phyloP scores from a whole-genome alignment of 2,329 filamentous ascomycete species.

The Neofusicoccum sp. region DNA sequence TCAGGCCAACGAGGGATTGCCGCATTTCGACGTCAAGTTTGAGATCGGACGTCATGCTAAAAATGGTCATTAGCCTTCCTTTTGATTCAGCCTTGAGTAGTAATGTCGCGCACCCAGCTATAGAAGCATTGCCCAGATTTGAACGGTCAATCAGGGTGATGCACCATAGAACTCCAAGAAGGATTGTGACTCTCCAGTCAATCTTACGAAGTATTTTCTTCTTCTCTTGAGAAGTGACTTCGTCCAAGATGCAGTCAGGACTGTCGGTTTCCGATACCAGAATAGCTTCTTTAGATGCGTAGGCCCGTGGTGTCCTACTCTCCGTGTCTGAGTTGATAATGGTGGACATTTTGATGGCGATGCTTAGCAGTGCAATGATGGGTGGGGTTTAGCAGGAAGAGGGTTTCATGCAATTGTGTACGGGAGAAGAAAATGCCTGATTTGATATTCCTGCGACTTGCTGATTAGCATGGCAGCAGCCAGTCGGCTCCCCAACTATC shows the following conservation, averaged over 20 bases:
- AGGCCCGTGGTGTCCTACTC: not conserved
- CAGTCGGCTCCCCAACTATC: too few species aligned
- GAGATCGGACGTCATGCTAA: slow-evolving; percentile 28
- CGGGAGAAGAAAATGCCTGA: too few species aligned
- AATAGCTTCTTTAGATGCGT: not conserved
- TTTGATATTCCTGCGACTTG: too few species aligned
- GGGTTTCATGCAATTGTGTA: too few species aligned
- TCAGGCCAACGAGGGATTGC: slow-evolving; percentile 22
- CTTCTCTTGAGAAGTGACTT: slow-evolving; percentile 26
- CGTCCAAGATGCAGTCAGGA: not conserved
- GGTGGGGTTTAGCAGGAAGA: too few species aligned
- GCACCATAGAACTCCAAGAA: slow-evolving; percentile 35
- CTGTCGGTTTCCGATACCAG: not conserved
- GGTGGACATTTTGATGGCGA: not conserved
- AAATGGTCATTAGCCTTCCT: slow-evolving; percentile 1
- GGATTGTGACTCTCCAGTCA: slow-evolving; percentile 37
- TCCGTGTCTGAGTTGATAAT: not conserved
- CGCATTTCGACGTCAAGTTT: slow-evolving; percentile 25
- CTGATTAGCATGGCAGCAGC: too few species aligned
- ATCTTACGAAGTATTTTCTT: slow-evolving; percentile 39
- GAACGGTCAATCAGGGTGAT: slow-evolving; percentile 28
- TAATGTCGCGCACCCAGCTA: not conserved
- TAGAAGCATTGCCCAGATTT: slow-evolving; percentile 26
- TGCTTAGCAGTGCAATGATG: too few species aligned
- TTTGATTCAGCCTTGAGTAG: not conserved